Evolutionary conservation across 495 filamentous ascomycete genomes (phyloP), one percentile per base, ranked within the genome.

Genomic region (Sordaria brevicollis): DNA sequence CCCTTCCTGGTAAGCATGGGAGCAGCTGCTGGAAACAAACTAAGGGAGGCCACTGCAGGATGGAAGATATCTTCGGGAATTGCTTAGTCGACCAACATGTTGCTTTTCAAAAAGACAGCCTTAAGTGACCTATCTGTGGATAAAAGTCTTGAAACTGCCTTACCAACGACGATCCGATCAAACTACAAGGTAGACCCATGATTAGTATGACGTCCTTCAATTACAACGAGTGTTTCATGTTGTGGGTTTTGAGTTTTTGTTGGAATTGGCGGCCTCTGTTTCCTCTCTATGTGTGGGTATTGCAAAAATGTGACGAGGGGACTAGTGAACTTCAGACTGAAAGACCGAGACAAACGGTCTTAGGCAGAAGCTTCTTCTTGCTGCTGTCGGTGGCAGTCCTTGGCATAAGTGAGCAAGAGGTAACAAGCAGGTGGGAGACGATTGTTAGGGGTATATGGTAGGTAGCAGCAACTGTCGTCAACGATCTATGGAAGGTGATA

Each of bases 101-200:
- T n/a, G n/a, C n/a, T n/a, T n/a, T n/a, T n/a, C n/a, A n/a, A n/a
- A n/a, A n/a, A n/a, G n/a, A n/a, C n/a, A n/a, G n/a, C n/a, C n/a
- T n/a, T n/a, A n/a, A 75, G 67, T n/a, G 57, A 35, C 39, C 49
- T 33, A 37, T 69, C 39, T 57, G 38, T 65, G 21, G 13, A n/a
- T n/a, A n/a, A n/a, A n/a, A n/a, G n/a, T n/a, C n/a, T n/a, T n/a
- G n/a, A n/a, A n/a, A 43, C 10, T 13, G 10, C 5, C 17, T 43
- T 6, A 19, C 39, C n/a, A 11, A 29, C 8, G 49, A 57, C 2
- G 49, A 57, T 15, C 21, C 4, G 5, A 25, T 10, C 17, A 7
- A 4, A 29, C 15, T 25, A 31, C 49, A 29, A 17, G 49, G 49
- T 62, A 62, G 3, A 62, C 25, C 49, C 49, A 29, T 62, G 49